Conservation (phyloP, 2,329 filamentous ascomycete species). For the Pseudomassariella vexata region DNA sequence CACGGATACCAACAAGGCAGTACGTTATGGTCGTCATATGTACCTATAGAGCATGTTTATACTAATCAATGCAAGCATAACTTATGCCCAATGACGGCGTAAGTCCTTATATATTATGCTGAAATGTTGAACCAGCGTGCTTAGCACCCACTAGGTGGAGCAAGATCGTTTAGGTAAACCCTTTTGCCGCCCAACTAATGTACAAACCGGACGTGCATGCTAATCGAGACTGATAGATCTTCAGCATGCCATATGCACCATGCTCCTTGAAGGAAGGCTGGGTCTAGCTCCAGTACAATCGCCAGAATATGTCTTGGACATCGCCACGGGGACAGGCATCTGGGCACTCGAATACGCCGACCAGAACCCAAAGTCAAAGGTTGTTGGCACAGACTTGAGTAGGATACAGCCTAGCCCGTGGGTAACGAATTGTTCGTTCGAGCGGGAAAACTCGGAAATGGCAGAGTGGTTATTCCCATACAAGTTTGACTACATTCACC, state of each 20-base stretch:
- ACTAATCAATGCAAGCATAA: too few relatives aligned
- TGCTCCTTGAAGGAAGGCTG: not conserved
- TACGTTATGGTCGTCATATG: too few relatives aligned
- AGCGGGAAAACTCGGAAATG: conserved; percentile 5
- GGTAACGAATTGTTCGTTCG: not conserved
- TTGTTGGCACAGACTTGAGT: conserved; percentile 3
- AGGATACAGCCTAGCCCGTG: conserved; percentile 1
- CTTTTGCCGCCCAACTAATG: too few relatives aligned
- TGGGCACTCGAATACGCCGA: not conserved
- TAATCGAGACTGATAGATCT: too few relatives aligned
- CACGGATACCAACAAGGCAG: too few relatives aligned
- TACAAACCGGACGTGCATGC: too few relatives aligned
- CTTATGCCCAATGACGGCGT: too few relatives aligned
- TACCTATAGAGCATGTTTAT: too few relatives aligned
- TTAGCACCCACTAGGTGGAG: conserved; percentile 11
- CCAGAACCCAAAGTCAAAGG: not conserved
- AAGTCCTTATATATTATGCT: too few relatives aligned
- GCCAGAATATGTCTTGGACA: not conserved
- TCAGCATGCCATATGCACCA: not conserved
- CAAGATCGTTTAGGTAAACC: conserved; percentile 1
- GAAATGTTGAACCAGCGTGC: too few relatives aligned
- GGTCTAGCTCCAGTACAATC: not conserved
- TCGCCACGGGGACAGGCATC: too few relatives aligned
- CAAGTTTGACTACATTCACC: conserved; percentile 5
- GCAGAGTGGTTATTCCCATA: conserved; percentile 2